A percentile compares a stretch with the other conserved stretches of the same genome.
These are phyloP conservation scores for Saturnispora quitensis DNA, from an alignment of 805 yeast species.

Conservation along the genomic window DNA sequence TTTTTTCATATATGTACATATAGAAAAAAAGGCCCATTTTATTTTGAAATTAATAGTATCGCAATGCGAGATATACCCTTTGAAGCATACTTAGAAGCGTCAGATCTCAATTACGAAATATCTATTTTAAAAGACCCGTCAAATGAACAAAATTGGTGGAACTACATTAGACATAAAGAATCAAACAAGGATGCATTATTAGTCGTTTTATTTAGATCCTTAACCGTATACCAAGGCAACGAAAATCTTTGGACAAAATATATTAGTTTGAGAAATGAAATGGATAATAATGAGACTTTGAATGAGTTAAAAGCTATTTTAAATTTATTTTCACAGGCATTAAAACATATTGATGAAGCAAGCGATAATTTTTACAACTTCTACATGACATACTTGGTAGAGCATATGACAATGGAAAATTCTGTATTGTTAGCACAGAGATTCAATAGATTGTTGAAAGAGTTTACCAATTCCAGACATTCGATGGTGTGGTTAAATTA, in stretches of 20 bases:
- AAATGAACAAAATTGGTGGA: conserved; percentile 35
- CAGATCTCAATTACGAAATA: conserved; percentile 2
- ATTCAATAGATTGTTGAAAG: not conserved
- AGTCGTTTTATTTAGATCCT: not conserved
- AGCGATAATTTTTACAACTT: conserved; percentile 3
- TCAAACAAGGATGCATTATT: conserved; percentile 18
- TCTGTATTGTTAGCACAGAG: not conserved
- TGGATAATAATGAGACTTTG: not conserved
- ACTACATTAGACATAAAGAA: conserved; percentile 32
- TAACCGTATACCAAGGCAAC: not conserved
- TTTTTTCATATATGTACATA: not conserved
- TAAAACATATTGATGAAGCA: not conserved
- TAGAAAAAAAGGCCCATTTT: not conserved
- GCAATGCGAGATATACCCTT: conserved; percentile 24
- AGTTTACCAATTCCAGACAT: not conserved
- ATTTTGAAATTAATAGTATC: not conserved
- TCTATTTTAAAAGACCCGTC: conserved; percentile 23
- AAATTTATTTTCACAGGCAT: not conserved
- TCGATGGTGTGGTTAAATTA: conserved; percentile 6
- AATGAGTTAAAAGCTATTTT: not conserved
- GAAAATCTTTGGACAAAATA: conserved; percentile 1
- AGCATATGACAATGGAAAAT: not conserved
- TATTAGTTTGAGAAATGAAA: not conserved
- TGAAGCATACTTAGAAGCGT: conserved; percentile 24
- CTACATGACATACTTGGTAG: not conserved